Evolutionary conservation across 306 rosid species (phyloP).

Genomic region (Astragalus membranaceus): DNA sequence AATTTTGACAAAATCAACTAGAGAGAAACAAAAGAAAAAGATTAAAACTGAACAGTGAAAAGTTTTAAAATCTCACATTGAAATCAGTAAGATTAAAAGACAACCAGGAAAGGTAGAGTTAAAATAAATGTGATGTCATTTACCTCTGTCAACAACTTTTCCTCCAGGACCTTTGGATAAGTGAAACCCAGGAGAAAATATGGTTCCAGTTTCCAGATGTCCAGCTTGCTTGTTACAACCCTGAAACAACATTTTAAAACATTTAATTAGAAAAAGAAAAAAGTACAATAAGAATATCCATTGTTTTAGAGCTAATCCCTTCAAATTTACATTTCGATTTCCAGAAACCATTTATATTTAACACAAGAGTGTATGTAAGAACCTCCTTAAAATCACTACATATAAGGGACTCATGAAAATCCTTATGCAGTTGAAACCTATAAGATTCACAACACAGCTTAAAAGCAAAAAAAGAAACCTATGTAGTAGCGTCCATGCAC

Average conservation of each 20-base stretch:
- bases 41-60: conserved; percentile 8
- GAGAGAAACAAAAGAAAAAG: conserved; percentile 28
- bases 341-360: background rate
- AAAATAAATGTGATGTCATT: conserved; percentile 5
- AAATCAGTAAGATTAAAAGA: background rate
- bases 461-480: conserved; percentile 3
- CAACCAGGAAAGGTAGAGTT: conserved; percentile 7
- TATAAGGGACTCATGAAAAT: background rate
- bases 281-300: background rate
- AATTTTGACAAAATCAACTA: conserved; percentile 66
- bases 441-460: background rate
- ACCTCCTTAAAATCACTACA: conserved; percentile 1
- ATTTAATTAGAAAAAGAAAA: background rate
- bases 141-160: conserved; percentile 67
- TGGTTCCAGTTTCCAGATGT: conserved; percentile 52
- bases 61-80: conserved; percentile 7
- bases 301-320: background rate
- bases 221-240: conserved; percentile 39
- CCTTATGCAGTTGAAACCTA: background rate
- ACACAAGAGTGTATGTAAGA: background rate
- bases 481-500: background rate
- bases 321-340: conserved; percentile 11
- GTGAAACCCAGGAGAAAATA: conserved; percentile 91
- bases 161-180: conserved; percentile 54
- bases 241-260: conserved; percentile 34